Evolutionary conservation across 2,329 filamentous ascomycete species (phyloP).

Genomic region (Fusarium torreyae): DNA sequence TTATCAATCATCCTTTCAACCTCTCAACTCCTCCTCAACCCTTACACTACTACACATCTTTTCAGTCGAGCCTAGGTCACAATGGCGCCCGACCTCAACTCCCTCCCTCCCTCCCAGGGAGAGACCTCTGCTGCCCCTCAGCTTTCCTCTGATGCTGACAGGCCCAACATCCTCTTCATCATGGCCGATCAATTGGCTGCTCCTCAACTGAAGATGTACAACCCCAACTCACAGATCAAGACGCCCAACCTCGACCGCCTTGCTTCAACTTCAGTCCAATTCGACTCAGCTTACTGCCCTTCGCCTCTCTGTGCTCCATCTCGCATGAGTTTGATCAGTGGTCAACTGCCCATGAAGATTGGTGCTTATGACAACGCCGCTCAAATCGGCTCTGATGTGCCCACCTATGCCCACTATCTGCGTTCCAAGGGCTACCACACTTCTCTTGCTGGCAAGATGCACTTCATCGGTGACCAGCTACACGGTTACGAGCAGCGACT

Average conservation of each 20-base stretch:
- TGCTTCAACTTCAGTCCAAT: constrained; percentile 86
- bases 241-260: constrained; percentile 91
- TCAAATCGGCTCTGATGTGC: constrained; percentile 85
- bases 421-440: constrained; percentile 90
- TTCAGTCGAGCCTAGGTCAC: constrained; percentile 18
- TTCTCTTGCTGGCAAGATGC: constrained; percentile 94
- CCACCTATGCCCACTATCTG: constrained; percentile 94
- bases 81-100: constrained; percentile 84
- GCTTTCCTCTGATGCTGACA: constrained; percentile 48
- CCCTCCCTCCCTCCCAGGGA: constrained; percentile 70
- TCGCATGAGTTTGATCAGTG: constrained; percentile 94
- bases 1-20: no score
- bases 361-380: constrained; percentile 93
- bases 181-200: constrained; percentile 97
- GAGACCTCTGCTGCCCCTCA: constrained; percentile 38
- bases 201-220: constrained; percentile 92
- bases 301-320: constrained; percentile 93
- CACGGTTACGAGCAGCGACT: constrained; percentile 94
- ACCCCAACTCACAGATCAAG: constrained; percentile 88
- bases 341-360: constrained; percentile 91
- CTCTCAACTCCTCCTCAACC: background rate
- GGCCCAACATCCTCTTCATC: constrained; percentile 77
- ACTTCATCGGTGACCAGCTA: constrained; percentile 94
- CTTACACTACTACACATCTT: constrained; percentile 1
- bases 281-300: constrained; percentile 95